Evolutionary conservation across 129 eudicot species (phyloP).

Genomic region (Flaveria trinervia): DNA sequence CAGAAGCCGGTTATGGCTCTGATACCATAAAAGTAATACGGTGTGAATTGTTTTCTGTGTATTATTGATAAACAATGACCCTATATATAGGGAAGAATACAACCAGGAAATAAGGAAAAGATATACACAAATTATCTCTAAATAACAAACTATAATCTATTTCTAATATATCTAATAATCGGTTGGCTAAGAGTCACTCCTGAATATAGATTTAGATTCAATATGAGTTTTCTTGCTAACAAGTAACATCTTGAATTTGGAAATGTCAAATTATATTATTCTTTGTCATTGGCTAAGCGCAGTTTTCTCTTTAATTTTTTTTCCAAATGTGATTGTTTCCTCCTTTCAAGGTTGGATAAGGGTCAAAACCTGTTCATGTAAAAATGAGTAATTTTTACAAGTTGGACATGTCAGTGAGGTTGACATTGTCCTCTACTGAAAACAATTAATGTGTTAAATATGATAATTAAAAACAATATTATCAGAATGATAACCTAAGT

Average conservation of each 20-base stretch:
- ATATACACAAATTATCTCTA: too few relatives aligned
- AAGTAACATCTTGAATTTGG: neutral
- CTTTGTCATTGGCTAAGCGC: conserved; percentile 1
- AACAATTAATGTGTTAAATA: neutral
- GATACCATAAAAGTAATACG: too few relatives aligned
- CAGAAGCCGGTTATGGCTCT: too few relatives aligned
- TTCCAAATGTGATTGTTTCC: neutral
- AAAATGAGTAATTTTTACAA: neutral
- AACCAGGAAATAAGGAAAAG: too few relatives aligned
- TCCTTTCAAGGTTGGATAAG: conserved; percentile 1
- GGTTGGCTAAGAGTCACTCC: too few relatives aligned
- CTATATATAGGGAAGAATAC: too few relatives aligned
- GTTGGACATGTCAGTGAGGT: neutral
- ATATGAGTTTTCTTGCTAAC: conserved; percentile 1
- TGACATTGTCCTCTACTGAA: neutral
- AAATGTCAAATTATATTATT: conserved; percentile 3
- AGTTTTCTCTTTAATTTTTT: neutral
- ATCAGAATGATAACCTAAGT: neutral
- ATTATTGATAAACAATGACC: too few relatives aligned
- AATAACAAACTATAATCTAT: too few relatives aligned
- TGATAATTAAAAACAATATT: neutral
- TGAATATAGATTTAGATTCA: conserved; percentile 7
- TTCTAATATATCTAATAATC: too few relatives aligned
- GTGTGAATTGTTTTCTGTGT: too few relatives aligned
- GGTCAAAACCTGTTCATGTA: neutral